A percentile compares a stretch with the other conserved stretches of the same genome.
Evolutionary conservation across 2,329 filamentous ascomycete genomes (phyloP).

Genomic region (Aureobasidium subglaciale): DNA sequence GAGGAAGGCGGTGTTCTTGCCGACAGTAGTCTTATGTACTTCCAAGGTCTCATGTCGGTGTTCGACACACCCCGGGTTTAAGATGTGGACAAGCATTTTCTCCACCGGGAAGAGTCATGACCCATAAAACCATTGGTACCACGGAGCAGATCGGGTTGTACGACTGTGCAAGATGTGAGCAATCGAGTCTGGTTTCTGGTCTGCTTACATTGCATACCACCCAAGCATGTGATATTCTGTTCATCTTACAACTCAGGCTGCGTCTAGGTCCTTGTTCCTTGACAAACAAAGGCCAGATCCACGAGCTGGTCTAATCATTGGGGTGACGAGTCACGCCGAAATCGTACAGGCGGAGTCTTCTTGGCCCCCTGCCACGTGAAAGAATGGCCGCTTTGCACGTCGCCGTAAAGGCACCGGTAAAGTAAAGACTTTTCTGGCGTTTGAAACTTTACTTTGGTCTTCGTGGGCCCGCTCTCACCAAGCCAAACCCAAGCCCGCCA

Average conservation of each 20-base stretch:
- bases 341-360: not conserved
- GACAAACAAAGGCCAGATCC: not conserved
- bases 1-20: constrained; percentile 10
- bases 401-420: constrained; percentile 4
- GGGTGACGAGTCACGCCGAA: not conserved
- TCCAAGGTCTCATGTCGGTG: not conserved
- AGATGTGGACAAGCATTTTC: constrained; percentile 3
- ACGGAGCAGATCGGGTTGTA: constrained; percentile 7
- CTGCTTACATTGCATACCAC: no score
- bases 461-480: constrained; percentile 6
- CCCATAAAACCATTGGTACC: no score
- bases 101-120: constrained; percentile 6
- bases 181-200: not conserved
- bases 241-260: not conserved
- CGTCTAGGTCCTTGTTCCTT: not conserved
- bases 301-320: not conserved
- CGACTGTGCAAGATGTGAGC: not conserved
- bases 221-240: not conserved
- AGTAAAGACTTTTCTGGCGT: constrained; percentile 9
- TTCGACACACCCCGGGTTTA: not conserved
- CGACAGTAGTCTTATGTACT: not conserved
- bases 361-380: not conserved
- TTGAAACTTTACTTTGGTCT: not conserved
- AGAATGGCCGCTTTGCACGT: not conserved
- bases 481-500: not conserved